A percentile compares a stretch with the other conserved stretches of the same genome.
These are phyloP conservation scores for Candida hungchunana DNA, from an alignment of 805 yeast species.

Conservation along the genomic window DNA sequence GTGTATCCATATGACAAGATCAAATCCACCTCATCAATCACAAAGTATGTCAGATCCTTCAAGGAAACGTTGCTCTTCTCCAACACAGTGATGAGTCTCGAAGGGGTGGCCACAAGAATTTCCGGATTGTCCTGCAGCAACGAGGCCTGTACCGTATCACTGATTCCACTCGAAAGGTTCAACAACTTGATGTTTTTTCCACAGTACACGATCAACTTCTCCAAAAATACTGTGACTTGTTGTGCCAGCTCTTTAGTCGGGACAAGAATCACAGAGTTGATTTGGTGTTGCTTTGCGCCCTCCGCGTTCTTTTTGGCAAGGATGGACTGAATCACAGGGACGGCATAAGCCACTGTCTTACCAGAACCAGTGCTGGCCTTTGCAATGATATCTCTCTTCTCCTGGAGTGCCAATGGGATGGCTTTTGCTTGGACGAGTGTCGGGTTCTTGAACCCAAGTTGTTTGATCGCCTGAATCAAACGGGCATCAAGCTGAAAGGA, in stretches of 20 bases:
- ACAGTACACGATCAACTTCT: conserved; percentile 65
- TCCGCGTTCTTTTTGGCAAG: conserved; percentile 38
- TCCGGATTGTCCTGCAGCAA: conserved; percentile 73
- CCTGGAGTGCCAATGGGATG: conserved; percentile 87
- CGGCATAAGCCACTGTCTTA: conserved; percentile 84
- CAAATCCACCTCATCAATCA: conserved; percentile 94
- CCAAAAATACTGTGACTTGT: conserved; percentile 73
- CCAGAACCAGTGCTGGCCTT: conserved; percentile 96
- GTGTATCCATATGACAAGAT: conserved; percentile 85
- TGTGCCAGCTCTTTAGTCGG: conserved; percentile 91
- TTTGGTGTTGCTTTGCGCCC: conserved; percentile 25
- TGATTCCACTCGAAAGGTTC: conserved; percentile 58
- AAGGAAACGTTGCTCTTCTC: conserved; percentile 50
- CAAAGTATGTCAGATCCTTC: conserved; percentile 59
- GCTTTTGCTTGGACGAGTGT: conserved; percentile 88
- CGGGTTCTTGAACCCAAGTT: conserved; percentile 77
- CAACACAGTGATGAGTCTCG: conserved; percentile 57
- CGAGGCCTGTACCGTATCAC: conserved; percentile 68
- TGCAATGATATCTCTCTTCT: conserved; percentile 88
- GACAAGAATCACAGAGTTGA: conserved; percentile 59
- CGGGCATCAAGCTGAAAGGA: conserved; percentile 79
- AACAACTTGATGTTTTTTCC: conserved; percentile 58
- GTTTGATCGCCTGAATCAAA: conserved; percentile 75
- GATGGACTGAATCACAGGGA: conserved; percentile 81
- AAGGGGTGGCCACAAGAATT: conserved; percentile 82